Percentiles rank a stretch among this genome's conserved stretches.
These are phyloP conservation scores for Spergularia marina DNA, from an alignment of 148 eudicot genomes.

Conservation along the genomic window DNA sequence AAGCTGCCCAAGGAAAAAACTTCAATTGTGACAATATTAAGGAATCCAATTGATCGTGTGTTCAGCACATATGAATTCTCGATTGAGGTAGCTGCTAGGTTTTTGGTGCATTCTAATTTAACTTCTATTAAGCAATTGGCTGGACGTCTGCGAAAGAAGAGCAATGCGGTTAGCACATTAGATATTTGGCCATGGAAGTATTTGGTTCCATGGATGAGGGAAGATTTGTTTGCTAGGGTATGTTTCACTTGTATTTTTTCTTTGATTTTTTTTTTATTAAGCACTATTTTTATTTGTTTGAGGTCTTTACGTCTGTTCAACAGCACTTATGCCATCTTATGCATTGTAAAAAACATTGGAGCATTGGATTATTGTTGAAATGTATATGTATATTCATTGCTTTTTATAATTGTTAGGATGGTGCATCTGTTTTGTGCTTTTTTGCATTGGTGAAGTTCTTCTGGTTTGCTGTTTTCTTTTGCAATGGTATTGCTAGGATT, in stretches of 20 bases:
- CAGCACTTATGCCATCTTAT: too few species aligned
- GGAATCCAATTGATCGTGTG: slow-evolving; percentile 88
- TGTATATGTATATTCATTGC: too few species aligned
- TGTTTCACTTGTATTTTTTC: slow-evolving; percentile 21
- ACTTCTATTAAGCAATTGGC: slow-evolving; percentile 60
- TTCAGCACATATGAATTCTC: slow-evolving; percentile 95
- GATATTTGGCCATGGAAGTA: slow-evolving; percentile 99
- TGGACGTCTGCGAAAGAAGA: slow-evolving; percentile 52
- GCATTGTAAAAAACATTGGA: too few species aligned
- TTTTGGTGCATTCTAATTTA: slow-evolving; percentile 83
- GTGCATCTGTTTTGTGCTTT: too few species aligned
- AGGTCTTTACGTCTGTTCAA: neutral
- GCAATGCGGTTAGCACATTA: slow-evolving; percentile 59
- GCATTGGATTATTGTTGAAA: too few species aligned
- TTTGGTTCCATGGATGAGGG: slow-evolving; percentile 98
- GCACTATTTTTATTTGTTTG: neutral
- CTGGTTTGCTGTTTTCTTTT: too few species aligned
- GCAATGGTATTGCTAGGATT: too few species aligned
- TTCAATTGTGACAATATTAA: slow-evolving; percentile 87
- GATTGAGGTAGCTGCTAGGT: slow-evolving; percentile 91
- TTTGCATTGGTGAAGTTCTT: too few species aligned
- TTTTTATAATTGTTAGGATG: too few species aligned
- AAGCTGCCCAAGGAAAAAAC: slow-evolving; percentile 76
- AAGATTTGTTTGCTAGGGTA: slow-evolving; percentile 93
- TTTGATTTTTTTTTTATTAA: neutral